Conservation (phyloP, 139 green algal species). For the Micractinium conductrix region DNA sequence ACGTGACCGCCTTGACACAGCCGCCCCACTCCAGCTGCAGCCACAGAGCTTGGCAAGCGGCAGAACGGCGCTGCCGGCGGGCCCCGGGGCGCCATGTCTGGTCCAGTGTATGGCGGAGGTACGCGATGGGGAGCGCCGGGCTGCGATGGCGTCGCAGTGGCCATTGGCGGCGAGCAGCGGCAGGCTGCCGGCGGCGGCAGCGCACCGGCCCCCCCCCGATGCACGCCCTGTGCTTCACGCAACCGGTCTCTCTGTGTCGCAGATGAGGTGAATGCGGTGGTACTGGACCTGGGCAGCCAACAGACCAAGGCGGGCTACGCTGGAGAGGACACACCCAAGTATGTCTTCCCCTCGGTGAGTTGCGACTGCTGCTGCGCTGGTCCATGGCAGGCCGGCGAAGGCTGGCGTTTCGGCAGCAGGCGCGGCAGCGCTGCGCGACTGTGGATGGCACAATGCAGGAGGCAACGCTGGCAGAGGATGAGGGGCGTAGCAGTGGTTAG, state of each 20-base stretch:
- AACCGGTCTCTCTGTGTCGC: neutral
- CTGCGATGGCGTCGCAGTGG: neutral
- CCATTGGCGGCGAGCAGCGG: neutral
- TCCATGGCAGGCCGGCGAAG: too few species aligned
- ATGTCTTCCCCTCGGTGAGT: constrained; percentile 87
- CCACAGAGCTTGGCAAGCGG: neutral
- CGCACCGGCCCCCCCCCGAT: too few species aligned
- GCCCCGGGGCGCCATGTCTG: constrained; percentile 9
- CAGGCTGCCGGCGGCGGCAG: too few species aligned
- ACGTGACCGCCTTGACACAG: too few species aligned
- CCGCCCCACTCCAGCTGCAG: too few species aligned
- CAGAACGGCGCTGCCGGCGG: neutral
- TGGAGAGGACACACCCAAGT: constrained; percentile 95
- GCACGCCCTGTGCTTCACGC: neutral
- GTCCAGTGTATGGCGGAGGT: constrained; percentile 29
- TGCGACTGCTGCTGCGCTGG: neutral
- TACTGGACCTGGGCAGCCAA: constrained; percentile 90
- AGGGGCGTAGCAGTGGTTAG: too few species aligned
- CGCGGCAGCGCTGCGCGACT: too few species aligned
- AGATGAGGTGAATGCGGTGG: constrained; percentile 97
- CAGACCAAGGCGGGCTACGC: constrained; percentile 91
- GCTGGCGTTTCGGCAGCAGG: too few species aligned
- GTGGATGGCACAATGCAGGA: too few species aligned
- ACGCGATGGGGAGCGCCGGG: neutral
- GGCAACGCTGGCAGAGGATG: too few species aligned